These are phyloP conservation scores for Chaetoceros muelleri DNA, from an alignment of 108 stramenopile species.

Conservation along the genomic window DNA sequence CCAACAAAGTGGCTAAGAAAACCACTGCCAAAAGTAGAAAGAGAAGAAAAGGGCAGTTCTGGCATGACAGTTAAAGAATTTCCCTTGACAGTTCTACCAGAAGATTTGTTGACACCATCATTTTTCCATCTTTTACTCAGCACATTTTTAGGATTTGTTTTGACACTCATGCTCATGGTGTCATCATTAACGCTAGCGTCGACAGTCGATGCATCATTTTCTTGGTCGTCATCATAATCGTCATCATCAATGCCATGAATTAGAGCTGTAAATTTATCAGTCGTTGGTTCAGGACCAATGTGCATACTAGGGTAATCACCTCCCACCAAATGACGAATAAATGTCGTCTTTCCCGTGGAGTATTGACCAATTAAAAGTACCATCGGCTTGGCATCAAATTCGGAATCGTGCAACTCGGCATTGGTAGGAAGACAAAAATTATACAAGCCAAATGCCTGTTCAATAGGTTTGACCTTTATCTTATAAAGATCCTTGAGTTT, in stretches of 20 bases:
- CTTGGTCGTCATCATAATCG: background rate
- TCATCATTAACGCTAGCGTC: constrained; percentile 6
- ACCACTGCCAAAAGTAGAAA: constrained; percentile 51
- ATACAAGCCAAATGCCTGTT: constrained; percentile 15
- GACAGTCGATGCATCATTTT: background rate
- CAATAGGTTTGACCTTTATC: constrained; percentile 12
- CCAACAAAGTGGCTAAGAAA: constrained; percentile 56
- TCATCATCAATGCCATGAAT: constrained; percentile 23
- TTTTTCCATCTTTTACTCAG: constrained; percentile 5
- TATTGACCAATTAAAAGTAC: constrained; percentile 82
- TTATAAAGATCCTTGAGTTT: constrained; percentile 18
- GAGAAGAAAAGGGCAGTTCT: constrained; percentile 49
- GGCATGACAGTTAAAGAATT: constrained; percentile 74
- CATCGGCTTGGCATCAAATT: constrained; percentile 79
- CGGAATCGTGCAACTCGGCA: constrained; percentile 37
- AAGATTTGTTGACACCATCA: constrained; percentile 12
- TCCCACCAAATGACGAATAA: constrained; percentile 34
- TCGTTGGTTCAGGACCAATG: constrained; percentile 73
- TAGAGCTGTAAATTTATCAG: constrained; percentile 50
- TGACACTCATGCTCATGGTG: background rate
- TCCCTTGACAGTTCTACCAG: constrained; percentile 51
- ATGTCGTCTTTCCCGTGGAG: constrained; percentile 75
- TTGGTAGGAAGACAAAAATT: constrained; percentile 29
- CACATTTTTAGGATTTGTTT: constrained; percentile 5
- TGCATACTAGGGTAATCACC: constrained; percentile 67